These are phyloP conservation scores for Myxozyma sirexii DNA, from an alignment of 805 yeast species.

Conservation along the genomic window DNA sequence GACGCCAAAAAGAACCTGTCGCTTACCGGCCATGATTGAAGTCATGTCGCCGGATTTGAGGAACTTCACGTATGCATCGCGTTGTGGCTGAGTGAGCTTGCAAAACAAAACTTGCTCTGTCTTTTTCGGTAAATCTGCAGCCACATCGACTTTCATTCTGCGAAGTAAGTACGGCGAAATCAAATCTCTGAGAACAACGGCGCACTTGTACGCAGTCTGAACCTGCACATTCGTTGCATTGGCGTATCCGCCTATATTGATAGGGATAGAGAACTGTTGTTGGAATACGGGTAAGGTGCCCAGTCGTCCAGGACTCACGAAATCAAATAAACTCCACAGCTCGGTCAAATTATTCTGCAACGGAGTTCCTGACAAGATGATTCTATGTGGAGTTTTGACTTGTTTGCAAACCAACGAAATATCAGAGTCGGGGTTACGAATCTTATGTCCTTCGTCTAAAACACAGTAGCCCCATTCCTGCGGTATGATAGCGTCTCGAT, in stretches of 20 bases:
- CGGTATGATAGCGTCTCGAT: conserved; percentile 63
- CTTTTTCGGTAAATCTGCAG: conserved; percentile 89
- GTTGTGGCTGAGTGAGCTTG: conserved; percentile 75
- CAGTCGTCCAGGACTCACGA: conserved; percentile 88
- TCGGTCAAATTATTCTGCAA: conserved; percentile 91
- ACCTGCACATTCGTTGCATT: conserved; percentile 95
- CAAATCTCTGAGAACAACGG: conserved; percentile 82
- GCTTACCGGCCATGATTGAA: conserved; percentile 70
- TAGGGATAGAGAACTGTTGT: conserved; percentile 87
- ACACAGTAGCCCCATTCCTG: conserved; percentile 87
- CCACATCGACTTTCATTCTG: conserved; percentile 90
- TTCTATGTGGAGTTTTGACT: conserved; percentile 76
- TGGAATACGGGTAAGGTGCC: conserved; percentile 96
- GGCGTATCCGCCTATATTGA: conserved; percentile 96
- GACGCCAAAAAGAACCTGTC: conserved; percentile 86
- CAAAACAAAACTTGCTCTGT: conserved; percentile 94
- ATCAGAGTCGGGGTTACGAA: conserved; percentile 89
- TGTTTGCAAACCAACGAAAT: conserved; percentile 85
- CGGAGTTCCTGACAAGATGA: conserved; percentile 94
- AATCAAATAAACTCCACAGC: conserved; percentile 93
- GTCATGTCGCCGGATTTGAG: conserved; percentile 73
- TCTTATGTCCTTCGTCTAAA: conserved; percentile 95
- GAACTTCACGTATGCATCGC: conserved; percentile 71
- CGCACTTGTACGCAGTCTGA: conserved; percentile 94
- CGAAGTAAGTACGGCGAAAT: conserved; percentile 87